Conservation (phyloP, 257 asterid genomes). For the Jacaranda mimosifolia region DNA sequence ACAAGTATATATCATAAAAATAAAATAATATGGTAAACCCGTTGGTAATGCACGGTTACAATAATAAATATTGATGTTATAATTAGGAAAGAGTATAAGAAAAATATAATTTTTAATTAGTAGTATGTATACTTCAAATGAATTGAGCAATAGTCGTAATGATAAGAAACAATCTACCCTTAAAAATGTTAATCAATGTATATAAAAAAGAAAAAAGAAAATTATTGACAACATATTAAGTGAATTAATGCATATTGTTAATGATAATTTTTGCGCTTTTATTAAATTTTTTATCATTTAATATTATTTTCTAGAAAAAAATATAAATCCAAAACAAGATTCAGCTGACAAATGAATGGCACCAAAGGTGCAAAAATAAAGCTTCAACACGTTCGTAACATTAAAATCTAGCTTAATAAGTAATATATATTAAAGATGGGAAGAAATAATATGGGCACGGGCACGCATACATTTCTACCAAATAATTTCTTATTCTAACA, state of each 20-base stretch:
- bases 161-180: too few relatives aligned
- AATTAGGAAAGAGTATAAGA: neutral
- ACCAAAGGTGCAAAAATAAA: neutral
- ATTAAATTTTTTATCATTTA: too few relatives aligned
- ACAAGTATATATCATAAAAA: too few relatives aligned
- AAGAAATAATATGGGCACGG: neutral
- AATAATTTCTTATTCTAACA: neutral
- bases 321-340: neutral
- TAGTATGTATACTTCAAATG: too few relatives aligned
- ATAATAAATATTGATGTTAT: neutral
- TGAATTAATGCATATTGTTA: too few relatives aligned
- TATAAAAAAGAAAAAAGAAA: too few relatives aligned
- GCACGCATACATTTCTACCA: neutral
- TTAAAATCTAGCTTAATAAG: neutral
- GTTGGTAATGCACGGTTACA: neutral
- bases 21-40: neutral
- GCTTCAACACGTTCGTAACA: neutral
- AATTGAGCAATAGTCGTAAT: too few relatives aligned
- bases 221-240: too few relatives aligned
- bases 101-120: too few relatives aligned
- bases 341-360: neutral
- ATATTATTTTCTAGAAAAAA: too few relatives aligned
- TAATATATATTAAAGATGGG: neutral
- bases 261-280: too few relatives aligned
- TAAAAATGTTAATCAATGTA: too few relatives aligned